Evolutionary conservation across 495 filamentous ascomycete genomes (phyloP), one percentile per base, ranked within the genome.

Genomic region (Podospora didyma): DNA sequence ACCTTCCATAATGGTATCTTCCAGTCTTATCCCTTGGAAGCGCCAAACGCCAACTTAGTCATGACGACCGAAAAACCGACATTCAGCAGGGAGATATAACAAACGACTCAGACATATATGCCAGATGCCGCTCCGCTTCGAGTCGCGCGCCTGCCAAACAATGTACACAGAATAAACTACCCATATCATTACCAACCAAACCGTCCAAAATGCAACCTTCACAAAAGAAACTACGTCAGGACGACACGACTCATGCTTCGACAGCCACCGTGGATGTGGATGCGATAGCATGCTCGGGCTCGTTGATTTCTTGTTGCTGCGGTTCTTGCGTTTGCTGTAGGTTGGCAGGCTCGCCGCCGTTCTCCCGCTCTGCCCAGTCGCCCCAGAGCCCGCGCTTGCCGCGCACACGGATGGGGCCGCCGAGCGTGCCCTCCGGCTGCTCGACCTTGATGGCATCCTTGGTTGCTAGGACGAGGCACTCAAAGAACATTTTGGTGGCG

Each of bases 401-500:
- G 49, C 88, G 81, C 47, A 98, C 87, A 41, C 86, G 75, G 60
- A 98, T 88, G 9, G 84, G 82, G 3, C 82, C 87, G 45, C 90
- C 91, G 39, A 96, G 81, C 31, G 79, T 72, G 16, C 83, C 81
- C 47, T 84, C 79, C n/a, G 79, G 76, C 73, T 98, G 94, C 66
- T 97, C 92, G n/a, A 97, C 89, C 69, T 96, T 93, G 66, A 98
- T 88, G 35, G 94, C 94, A 72, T 97, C 95, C 78, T 97, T 97
- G 12, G 94, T 98, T 11, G 95, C 95, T 49, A 98, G 76, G 5
- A 97, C 94, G 41, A 98, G 76, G 35, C 92, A 85, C 73, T 98
- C 95, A 57, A 97, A 97, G 75, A 98, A 98, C 93, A 98, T 96
- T 78, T 96, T 96, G 39, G 94, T 97, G 2, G 95, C 95, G 62